Evolutionary conservation across 2,329 filamentous ascomycete genomes (phyloP).

Genomic region (Xenoacremonium recifei): DNA sequence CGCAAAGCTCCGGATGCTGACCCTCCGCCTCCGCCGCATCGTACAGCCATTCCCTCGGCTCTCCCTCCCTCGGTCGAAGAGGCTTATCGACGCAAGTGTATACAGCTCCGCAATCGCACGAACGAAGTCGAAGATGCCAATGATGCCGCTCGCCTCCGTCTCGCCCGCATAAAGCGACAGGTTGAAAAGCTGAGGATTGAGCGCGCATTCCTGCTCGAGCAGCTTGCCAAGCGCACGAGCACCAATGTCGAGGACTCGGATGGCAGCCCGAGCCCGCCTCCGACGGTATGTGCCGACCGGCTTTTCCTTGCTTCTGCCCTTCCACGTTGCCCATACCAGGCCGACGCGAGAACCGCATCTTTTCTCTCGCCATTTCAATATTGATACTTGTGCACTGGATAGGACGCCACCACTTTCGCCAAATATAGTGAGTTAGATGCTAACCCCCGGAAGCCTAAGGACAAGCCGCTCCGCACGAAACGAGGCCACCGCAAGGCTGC

Average conservation of each 20-base stretch:
- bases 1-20: slow-evolving; percentile 37
- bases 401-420: slow-evolving; percentile 32
- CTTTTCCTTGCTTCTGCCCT: slow-evolving; percentile 11
- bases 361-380: slow-evolving; percentile 25
- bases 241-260: slow-evolving; percentile 76
- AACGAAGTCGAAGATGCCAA: slow-evolving; percentile 91
- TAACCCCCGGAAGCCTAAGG: slow-evolving; percentile 61
- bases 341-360: slow-evolving; percentile 15
- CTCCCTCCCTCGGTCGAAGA: slow-evolving; percentile 89
- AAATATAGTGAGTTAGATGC: slow-evolving; percentile 32
- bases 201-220: slow-evolving; percentile 71
- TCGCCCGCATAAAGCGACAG: slow-evolving; percentile 76
- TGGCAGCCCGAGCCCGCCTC: slow-evolving; percentile 75
- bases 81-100: slow-evolving; percentile 94
- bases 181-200: slow-evolving; percentile 91
- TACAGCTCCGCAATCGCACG: slow-evolving; percentile 87
- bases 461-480: slow-evolving; percentile 75
- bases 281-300: slow-evolving; percentile 61
- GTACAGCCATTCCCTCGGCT: slow-evolving; percentile 52
- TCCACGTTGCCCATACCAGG: slow-evolving; percentile 12
- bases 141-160: slow-evolving; percentile 75
- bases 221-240: slow-evolving; percentile 72
- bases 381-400: slow-evolving; percentile 34
- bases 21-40: slow-evolving; percentile 23
- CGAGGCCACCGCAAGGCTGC: slow-evolving; percentile 65